Evolutionary conservation across 31 red algal genomes (phyloP).

Genomic region (Endocladia muricata): DNA sequence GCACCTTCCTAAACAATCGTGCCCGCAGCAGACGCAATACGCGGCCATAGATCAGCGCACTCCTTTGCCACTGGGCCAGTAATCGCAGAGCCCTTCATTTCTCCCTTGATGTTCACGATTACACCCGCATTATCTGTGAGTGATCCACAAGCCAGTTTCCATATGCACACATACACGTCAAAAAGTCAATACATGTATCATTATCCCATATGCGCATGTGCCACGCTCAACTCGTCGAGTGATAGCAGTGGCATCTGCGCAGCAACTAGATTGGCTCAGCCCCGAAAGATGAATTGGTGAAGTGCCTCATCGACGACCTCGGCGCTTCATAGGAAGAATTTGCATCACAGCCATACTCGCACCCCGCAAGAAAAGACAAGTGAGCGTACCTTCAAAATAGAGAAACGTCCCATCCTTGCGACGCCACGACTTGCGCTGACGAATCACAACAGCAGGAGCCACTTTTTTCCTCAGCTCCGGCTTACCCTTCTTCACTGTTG

Average conservation of each 20-base stretch:
- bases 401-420: slow-evolving; percentile 94
- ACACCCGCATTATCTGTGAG: slow-evolving; percentile 95
- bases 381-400: slow-evolving; percentile 95
- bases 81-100: slow-evolving; percentile 99
- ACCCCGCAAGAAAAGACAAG: neutral
- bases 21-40: slow-evolving; percentile 91
- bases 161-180: slow-evolving; percentile 7
- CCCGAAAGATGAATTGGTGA: slow-evolving; percentile 90
- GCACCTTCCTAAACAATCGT: slow-evolving; percentile 89
- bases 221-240: too few species aligned
- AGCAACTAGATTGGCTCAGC: slow-evolving; percentile 55
- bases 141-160: neutral
- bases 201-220: too few species aligned
- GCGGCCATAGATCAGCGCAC: slow-evolving; percentile 98
- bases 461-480: slow-evolving; percentile 99
- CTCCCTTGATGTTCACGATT: slow-evolving; percentile 97
- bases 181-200: neutral
- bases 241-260: too few species aligned
- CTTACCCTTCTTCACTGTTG: slow-evolving; percentile 99
- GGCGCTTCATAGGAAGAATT: neutral
- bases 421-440: slow-evolving; percentile 94
- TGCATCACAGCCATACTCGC: slow-evolving; percentile 38
- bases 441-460: slow-evolving; percentile 88
- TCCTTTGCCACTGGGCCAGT: slow-evolving; percentile 99
- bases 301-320: slow-evolving; percentile 40